phyloP scores from a whole-genome alignment of 2,329 filamentous ascomycete genomes.

The Thermoascus crustaceus region DNA sequence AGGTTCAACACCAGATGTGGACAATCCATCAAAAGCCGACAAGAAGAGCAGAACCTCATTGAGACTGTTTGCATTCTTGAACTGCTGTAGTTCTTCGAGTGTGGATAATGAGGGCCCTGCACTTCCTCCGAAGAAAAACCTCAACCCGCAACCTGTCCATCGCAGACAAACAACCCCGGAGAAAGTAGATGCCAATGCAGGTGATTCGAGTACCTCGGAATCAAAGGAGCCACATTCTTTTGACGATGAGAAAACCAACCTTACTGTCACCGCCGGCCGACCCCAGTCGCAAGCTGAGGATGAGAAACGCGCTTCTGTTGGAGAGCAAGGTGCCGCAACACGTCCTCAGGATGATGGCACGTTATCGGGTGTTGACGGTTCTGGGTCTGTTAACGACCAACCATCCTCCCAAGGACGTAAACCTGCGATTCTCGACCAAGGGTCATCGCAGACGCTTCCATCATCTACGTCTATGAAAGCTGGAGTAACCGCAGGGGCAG shows the following conservation, averaged over 20 bases:
- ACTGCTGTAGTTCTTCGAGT: slow-evolving; percentile 41
- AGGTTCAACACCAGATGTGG: slow-evolving; percentile 22
- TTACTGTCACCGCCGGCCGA: slow-evolving; percentile 22
- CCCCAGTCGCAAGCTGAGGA: slow-evolving; percentile 19
- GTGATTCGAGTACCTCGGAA: slow-evolving; percentile 33
- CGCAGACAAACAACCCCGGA: slow-evolving; percentile 31
- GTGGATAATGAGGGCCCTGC: slow-evolving; percentile 37
- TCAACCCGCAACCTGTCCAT: slow-evolving; percentile 29
- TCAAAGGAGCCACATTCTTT: slow-evolving; percentile 29
- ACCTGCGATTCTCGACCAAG: background rate
- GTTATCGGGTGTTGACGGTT: slow-evolving; percentile 10
- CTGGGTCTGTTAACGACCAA: slow-evolving; percentile 9
- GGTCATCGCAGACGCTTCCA: background rate
- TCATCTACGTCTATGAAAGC: background rate
- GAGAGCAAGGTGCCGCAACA: slow-evolving; percentile 24
- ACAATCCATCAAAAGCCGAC: slow-evolving; percentile 26
- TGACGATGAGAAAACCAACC: slow-evolving; percentile 30
- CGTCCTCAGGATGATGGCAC: slow-evolving; percentile 24
- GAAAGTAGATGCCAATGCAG: slow-evolving; percentile 30
- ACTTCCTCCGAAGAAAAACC: slow-evolving; percentile 39
- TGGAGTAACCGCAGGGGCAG: background rate
- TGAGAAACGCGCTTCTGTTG: slow-evolving; percentile 24
- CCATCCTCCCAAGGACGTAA: background rate
- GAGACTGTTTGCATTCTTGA: slow-evolving; percentile 39
- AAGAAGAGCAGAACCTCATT: slow-evolving; percentile 35